Base-by-base conservation (phyloP, 2,329 filamentous ascomycete species). In the Fusarium tjaetaba region DNA sequence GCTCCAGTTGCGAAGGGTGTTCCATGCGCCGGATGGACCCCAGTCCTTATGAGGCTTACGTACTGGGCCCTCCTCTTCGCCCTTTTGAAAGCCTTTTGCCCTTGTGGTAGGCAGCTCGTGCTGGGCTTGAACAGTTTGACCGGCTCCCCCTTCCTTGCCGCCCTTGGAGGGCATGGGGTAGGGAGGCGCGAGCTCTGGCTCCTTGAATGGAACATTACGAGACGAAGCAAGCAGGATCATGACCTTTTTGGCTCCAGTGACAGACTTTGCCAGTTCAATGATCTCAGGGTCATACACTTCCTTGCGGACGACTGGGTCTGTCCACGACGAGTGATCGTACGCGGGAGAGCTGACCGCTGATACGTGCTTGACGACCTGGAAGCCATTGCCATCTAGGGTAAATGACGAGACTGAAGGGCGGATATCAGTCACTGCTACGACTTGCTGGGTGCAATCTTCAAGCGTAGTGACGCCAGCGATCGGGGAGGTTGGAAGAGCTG, bases 61-160 rank as follows among this genome's bases (percentile, higher is more conserved):
- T 0, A 48, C 26, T 30, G 45, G 26, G 13, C 45, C 26, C 15
- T 30, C 26, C 20, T 48, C 45, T 8, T 48, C 20, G 6, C 45
- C 14, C 11, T 28, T 48, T 0, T 15, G 26, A 0, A 48, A 48
- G 6, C 45, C 45, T 20, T 48, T 48, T 4, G 26, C 45, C 20
- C 45, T 48, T 8, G 26, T 30, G 9, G 20, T 30, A 11, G 10
- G 10, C 9, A 48, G 45, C 26, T 22, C 26, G 30, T 26, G 5
- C 18, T 28, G 24, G 7, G 1, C 24, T 45, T 20, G 42, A 45
- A 26, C 24, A 45, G 14, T 14, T 15, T n/a, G 18, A 13, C 24
- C 7, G 45, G 45, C 20, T 30, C 20, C 20, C 24, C 4, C 42
- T 4, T 0, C 7, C 26, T 45, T 1, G 6, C 0, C 3, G 9